phyloP scores from a whole-genome alignment of 1,139 yeast species.

The Suhomyces guaymorum region DNA sequence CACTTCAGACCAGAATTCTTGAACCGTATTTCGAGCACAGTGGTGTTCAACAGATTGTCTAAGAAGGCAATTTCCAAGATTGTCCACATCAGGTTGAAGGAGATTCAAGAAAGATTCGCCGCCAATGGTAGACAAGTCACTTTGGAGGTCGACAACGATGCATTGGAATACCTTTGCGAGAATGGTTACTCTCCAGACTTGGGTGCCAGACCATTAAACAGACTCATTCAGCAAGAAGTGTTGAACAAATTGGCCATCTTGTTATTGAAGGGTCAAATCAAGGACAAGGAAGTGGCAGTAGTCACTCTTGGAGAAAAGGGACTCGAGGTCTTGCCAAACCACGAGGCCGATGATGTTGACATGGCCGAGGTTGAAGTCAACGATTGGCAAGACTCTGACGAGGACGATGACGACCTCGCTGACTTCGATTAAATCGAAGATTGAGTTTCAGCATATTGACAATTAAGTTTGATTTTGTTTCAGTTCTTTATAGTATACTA shows the following conservation, averaged over 20 bases:
- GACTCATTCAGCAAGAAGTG: constrained; percentile 85
- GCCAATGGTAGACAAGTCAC: constrained; percentile 76
- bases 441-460: constrained; percentile 1
- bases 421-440: constrained; percentile 6
- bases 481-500: too few species aligned
- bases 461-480: too few species aligned
- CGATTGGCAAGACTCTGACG: constrained; percentile 56
- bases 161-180: constrained; percentile 76
- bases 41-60: constrained; percentile 88
- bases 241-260: constrained; percentile 87
- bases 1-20: constrained; percentile 98
- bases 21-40: constrained; percentile 91
- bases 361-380: constrained; percentile 56
- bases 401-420: constrained; percentile 53
- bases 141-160: constrained; percentile 68
- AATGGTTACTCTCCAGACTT: constrained; percentile 90
- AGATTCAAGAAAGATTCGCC: constrained; percentile 82
- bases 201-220: constrained; percentile 97
- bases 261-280: constrained; percentile 81
- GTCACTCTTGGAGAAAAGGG: constrained; percentile 65
- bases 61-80: constrained; percentile 91
- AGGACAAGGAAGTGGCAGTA: constrained; percentile 80
- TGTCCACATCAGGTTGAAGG: constrained; percentile 78
- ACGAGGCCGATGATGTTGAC: constrained; percentile 61
- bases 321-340: constrained; percentile 82